A percentile compares a stretch with the other conserved stretches of the same genome.
These are phyloP conservation scores for Eucalyptus cloeziana DNA, from an alignment of 345 rosid species.

Conservation along the genomic window DNA sequence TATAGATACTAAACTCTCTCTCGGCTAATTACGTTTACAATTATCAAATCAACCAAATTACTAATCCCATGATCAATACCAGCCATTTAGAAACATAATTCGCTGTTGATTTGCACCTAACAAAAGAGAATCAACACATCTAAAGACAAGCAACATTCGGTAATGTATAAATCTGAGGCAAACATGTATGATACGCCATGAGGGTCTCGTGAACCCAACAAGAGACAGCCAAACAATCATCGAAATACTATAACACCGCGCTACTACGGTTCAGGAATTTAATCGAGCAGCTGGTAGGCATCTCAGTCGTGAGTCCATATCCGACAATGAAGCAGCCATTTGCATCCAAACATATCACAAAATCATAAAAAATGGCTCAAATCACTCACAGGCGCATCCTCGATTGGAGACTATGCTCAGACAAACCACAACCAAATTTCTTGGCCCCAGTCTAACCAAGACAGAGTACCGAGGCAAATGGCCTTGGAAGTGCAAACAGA, in stretches of 20 bases:
- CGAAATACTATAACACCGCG: not conserved
- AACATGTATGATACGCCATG: not conserved
- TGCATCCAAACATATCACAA: accelerated
- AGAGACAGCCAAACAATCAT: not conserved
- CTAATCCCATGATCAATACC: not conserved
- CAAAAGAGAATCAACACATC: not conserved
- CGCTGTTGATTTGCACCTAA: not conserved
- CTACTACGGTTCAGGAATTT: not conserved
- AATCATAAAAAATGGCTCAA: not conserved
- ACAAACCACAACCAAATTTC: not conserved
- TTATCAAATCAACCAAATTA: not conserved
- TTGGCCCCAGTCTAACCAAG: not conserved
- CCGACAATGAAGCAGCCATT: accelerated
- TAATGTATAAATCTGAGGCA: not conserved
- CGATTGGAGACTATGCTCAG: accelerated
- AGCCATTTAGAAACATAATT: not conserved
- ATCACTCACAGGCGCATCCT: not conserved
- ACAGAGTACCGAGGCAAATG: not conserved
- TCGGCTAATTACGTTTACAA: not conserved
- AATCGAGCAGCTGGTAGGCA: not conserved
- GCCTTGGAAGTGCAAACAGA: not conserved
- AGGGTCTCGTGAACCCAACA: not conserved
- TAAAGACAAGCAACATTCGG: not conserved
- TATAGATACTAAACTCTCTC: not conserved
- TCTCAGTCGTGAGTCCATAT: accelerated